Evolutionary conservation across 2,329 filamentous ascomycete species (phyloP), one percentile per base, ranked within the genome.

Genomic region (Scleromitrula shiraiana): DNA sequence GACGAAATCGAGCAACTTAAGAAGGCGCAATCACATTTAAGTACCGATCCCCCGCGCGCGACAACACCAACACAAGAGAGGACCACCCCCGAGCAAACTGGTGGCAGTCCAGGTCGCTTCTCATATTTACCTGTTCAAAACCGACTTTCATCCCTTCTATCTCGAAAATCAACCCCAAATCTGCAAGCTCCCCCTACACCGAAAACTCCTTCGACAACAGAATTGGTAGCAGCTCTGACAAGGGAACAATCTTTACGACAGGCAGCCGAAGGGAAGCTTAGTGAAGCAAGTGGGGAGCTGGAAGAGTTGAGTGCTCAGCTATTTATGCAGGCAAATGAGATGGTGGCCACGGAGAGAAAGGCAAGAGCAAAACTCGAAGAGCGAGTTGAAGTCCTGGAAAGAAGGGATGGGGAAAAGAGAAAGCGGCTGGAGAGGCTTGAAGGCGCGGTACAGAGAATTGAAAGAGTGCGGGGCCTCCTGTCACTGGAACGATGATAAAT

Each of bases 241-340:
- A 75, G 77, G 46, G 87, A 91, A 64, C 78, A 85, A 62, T 69
- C 68, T 37, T 72, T 85, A 49, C 78, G 87, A 10, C 71, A 75
- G 32, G 77, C 80, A 43, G 86, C 86, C 1, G 87, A 93, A 67
- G 75, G 76, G 41, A 76, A 78, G 53, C 70, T 88, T 17, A 74
- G 73, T 54, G 76, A 80, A 41, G 83, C 85, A 42, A 82, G 78
- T 59, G 73, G 70, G 10, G 87, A 93, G 69, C 76, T 91, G 17
- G 87, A 91, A 67, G 87, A 93, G 67, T 70, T 93, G 54, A 86
- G 78, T 60, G 83, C 78, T 17, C 77, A 76, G 42, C 69, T 93
- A 46, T 93, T 93, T 64, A 81, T 86, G 68, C 82, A 90, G 69
- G 87, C 87, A 43, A 93, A 93, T 64, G 81, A 89, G 67, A 93